These are phyloP conservation scores for Cladosporium sp. DNA, from an alignment of 2,329 filamentous ascomycete genomes.

Conservation along the genomic window DNA sequence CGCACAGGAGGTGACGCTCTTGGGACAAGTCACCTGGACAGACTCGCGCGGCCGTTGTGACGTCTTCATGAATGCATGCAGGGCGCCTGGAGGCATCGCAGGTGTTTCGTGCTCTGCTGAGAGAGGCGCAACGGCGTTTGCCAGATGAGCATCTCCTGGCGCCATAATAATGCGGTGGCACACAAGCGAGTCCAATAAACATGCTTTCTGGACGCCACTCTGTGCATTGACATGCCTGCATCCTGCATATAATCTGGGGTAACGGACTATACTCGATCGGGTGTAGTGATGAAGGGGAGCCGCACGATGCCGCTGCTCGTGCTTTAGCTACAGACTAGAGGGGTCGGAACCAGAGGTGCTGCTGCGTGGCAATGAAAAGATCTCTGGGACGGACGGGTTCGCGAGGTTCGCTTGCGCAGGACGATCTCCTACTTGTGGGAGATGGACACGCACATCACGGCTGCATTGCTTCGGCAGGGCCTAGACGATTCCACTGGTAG, in stretches of 20 bases:
- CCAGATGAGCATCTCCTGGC: slow-evolving; percentile 7
- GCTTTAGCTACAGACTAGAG: slow-evolving; percentile 2
- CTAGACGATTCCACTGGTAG: neutral
- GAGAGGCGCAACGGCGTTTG: slow-evolving; percentile 4
- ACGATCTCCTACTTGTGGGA: slow-evolving; percentile 10
- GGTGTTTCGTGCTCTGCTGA: neutral
- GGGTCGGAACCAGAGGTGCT: neutral
- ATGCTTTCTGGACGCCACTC: neutral
- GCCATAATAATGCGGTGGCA: slow-evolving; percentile 3
- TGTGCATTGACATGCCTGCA: slow-evolving; percentile 9
- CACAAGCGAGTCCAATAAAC: slow-evolving; percentile 9
- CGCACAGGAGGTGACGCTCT: neutral
- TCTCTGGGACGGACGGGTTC: slow-evolving; percentile 1
- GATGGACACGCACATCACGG: slow-evolving; percentile 8
- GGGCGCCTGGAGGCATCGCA: neutral
- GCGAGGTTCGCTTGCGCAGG: slow-evolving; percentile 5
- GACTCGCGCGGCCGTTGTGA: neutral
- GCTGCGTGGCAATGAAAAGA: slow-evolving; percentile 1
- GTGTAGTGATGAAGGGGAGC: slow-evolving; percentile 7
- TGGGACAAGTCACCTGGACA: neutral
- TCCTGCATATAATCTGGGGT: slow-evolving; percentile 10
- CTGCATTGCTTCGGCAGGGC: slow-evolving; percentile 1
- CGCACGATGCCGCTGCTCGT: slow-evolving; percentile 7
- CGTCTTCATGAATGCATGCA: slow-evolving; percentile 10
- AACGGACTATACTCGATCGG: neutral